Evolutionary conservation across 23 red algal genomes (phyloP).

Genomic region (Gracilaria domingensis): DNA sequence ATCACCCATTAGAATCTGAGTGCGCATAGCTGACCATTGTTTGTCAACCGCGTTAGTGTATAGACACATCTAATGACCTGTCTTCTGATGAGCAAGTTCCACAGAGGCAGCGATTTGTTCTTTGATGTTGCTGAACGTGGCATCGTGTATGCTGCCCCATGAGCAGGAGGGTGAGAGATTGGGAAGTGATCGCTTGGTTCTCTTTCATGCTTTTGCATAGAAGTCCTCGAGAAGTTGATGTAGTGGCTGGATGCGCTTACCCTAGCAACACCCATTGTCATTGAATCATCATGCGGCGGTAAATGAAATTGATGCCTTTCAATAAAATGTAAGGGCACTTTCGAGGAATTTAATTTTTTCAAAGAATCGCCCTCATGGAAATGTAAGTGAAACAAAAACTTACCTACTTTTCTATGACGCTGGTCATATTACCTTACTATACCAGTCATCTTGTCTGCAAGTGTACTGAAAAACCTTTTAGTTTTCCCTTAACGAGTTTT

Average conservation of each 20-base stretch:
- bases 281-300: conserved; percentile 7
- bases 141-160: conserved; percentile 28
- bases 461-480: neutral
- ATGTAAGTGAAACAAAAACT: too few relatives aligned
- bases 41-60: conserved; percentile 33
- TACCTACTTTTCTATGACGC: too few relatives aligned
- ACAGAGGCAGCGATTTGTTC: conserved; percentile 35
- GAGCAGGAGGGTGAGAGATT: conserved; percentile 19
- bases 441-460: neutral
- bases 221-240: neutral
- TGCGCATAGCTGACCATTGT: conserved; percentile 24
- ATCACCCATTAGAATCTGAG: neutral
- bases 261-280: neutral
- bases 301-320: conserved; percentile 5
- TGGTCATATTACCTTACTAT: too few relatives aligned
- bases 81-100: conserved; percentile 39
- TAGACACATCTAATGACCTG: conserved; percentile 1
- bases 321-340: too few relatives aligned
- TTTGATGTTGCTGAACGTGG: conserved; percentile 41
- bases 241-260: neutral
- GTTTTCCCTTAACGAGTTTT: neutral
- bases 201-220: neutral
- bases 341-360: too few relatives aligned
- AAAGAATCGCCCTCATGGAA: too few relatives aligned
- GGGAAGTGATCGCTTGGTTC: conserved; percentile 21